A percentile compares a stretch with the other conserved stretches of the same genome.
phyloP scores from a whole-genome alignment of 352 stramenopile species.

The Plasmopara viticola region DNA sequence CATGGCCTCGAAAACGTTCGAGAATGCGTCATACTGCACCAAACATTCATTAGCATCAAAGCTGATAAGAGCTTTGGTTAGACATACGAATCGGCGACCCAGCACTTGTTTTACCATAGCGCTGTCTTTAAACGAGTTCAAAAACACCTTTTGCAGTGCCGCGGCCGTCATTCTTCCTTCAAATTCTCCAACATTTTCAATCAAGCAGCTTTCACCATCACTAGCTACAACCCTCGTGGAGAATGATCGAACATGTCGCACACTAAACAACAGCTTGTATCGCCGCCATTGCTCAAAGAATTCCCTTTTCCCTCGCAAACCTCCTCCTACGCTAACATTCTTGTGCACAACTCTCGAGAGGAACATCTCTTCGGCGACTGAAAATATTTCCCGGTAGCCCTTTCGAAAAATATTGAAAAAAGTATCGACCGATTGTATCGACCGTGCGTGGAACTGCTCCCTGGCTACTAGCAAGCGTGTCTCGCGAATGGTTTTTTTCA shows the following conservation, averaged over 20 bases:
- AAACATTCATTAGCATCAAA: conserved; percentile 19
- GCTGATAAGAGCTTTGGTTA: conserved; percentile 28
- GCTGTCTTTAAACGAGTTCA: conserved; percentile 13
- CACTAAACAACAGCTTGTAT: conserved; percentile 38
- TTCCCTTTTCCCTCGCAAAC: conserved; percentile 7
- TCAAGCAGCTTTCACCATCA: conserved; percentile 18
- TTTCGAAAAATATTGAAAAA: conserved; percentile 34
- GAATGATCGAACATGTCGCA: conserved; percentile 14
- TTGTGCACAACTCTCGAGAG: conserved; percentile 16
- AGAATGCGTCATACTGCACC: conserved; percentile 28
- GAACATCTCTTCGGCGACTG: conserved; percentile 13
- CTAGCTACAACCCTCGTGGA: conserved; percentile 21
- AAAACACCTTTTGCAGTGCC: conserved; percentile 22
- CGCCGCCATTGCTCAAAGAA: conserved; percentile 42
- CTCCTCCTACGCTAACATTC: conserved; percentile 18
- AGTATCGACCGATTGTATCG: conserved; percentile 16
- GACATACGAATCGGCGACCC: conserved; percentile 19
- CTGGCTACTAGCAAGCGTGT: conserved; percentile 20
- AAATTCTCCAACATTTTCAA: conserved; percentile 26
- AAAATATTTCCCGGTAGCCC: conserved; percentile 11
- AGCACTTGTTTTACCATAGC: conserved; percentile 11
- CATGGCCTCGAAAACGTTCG: conserved; percentile 36
- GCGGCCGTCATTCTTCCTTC: conserved; percentile 18
- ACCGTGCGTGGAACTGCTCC: conserved; percentile 24
- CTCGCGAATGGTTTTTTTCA: conserved; percentile 16